Evolutionary conservation across 805 yeast genomes (phyloP).

Genomic region (Kazachstania kunashirensis): DNA sequence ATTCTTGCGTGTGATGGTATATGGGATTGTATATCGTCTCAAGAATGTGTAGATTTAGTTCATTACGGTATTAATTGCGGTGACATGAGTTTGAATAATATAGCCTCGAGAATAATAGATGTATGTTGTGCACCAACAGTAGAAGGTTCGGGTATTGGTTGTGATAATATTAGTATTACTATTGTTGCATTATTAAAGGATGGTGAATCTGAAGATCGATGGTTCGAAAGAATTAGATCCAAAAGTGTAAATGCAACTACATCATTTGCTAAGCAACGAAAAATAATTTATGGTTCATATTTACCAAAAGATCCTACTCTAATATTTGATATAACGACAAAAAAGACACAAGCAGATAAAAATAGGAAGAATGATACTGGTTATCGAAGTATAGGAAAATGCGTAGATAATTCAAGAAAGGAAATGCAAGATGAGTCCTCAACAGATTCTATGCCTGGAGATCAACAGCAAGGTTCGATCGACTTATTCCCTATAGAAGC

Average conservation of each 20-base stretch:
- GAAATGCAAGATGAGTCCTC: too few relatives aligned
- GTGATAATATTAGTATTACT: constrained; percentile 94
- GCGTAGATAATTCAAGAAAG: too few relatives aligned
- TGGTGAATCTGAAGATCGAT: constrained; percentile 43
- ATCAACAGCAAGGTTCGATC: neutral
- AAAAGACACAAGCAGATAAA: too few relatives aligned
- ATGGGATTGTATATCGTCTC: constrained; percentile 95
- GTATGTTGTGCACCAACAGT: constrained; percentile 91
- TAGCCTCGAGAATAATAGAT: constrained; percentile 84
- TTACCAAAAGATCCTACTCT: constrained; percentile 34
- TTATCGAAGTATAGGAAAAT: too few relatives aligned
- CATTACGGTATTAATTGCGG: constrained; percentile 77
- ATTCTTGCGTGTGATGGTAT: constrained; percentile 96
- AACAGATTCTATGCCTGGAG: too few relatives aligned
- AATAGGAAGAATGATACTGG: too few relatives aligned
- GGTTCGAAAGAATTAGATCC: constrained; percentile 48
- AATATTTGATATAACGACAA: constrained; percentile 25
- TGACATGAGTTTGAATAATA: constrained; percentile 50
- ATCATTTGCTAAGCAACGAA: constrained; percentile 40
- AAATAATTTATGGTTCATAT: constrained; percentile 38
- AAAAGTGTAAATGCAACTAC: constrained; percentile 34
- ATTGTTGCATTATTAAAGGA: constrained; percentile 67
- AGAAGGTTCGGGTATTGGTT: constrained; percentile 90
- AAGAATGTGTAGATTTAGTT: constrained; percentile 86
- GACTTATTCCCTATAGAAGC: constrained; percentile 13